Evolutionary conservation across 73 alveolate genomes (phyloP), one percentile per base, ranked within the genome.

Genomic region (Symbiodinium pilosum): DNA sequence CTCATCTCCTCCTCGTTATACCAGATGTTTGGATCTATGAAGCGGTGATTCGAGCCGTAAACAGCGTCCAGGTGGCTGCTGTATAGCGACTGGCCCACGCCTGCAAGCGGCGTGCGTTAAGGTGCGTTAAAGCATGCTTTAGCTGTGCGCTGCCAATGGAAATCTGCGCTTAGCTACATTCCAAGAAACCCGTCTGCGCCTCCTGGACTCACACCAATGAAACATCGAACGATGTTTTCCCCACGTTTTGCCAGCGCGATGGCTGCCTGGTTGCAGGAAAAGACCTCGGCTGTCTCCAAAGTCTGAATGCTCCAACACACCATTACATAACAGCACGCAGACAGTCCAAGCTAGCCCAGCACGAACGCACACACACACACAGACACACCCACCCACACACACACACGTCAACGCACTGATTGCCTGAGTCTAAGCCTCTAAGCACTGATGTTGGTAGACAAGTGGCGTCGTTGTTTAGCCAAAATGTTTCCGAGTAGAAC

Each of bases 11-110:
- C 87, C 28, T 77, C 87, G 28, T 77, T 77, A 54, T 34, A 77
- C 87, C 87, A 77, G 9, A 77, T 77, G 52, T 34, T 77, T n/a
- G 87, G 87, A 77, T 77, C 87, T 38, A 38, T n/a, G 87, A 38
- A 77, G 7, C n/a, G 51, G 16, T n/a, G 42, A 36, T 77, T 77
- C 38, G 40, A 36, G n/a, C 56, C 87, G 28, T 77, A 77, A 26
- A 77, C 73, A 5, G 73, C 73, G 32, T 56, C 73, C 34, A 56
- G n/a, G 73, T 56, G 73, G 73, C 73, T 32, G 32, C 73, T 56
- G 73, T 56, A 56, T 3, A 56, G 73, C 26, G 73, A 56, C 73
- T 56, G 73, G 32, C 73, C 73, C 73, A 56, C 73, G 21, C 73
- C 73, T 56, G 73, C 73, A 8, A 32, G n/a, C 26, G 32, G 73